Evolutionary conservation across 331 rosid genomes (phyloP), one percentile per base, ranked within the genome.

Genomic region (Malus hybrid): DNA sequence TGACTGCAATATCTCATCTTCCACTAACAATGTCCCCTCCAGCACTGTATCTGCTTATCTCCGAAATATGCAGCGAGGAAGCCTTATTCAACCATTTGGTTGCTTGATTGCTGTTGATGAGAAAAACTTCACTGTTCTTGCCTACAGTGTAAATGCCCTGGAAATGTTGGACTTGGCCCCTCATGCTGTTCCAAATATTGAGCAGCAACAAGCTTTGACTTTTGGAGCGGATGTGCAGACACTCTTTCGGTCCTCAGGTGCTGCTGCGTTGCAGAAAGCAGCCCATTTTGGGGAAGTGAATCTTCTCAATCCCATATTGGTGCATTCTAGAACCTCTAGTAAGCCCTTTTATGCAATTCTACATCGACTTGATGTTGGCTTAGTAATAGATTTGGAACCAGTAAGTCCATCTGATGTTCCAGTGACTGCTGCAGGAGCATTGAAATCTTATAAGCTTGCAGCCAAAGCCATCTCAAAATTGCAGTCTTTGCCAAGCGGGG

Each of bases 121-220:
- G 31, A 34, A 78, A 48, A 84, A 62, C 67, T 76, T 84, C 16
- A 36, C 77, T 3, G 85, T 84, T 60, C 72, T 84, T 61, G 85
- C 85, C 5, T 84, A 71, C 61, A 84, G 88, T 34, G 81, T 62
- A 81, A 84, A 84, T 81, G 83, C 83, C 48, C 83, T 75, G 0
- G 88, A 84, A 59, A 84, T 84, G 83, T 76, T 84, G 79, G 88
- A 84, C 79, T 63, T 84, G 71, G 81, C 88, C 73, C 83, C 85
- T 15, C 85, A 77, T 54, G 83, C 88, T 7, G 88, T 81, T 76
- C 83, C 88, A 24, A 84, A 34, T 60, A 84, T 81, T 7, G 83
- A 71, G 59, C 83, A 84, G 77, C 66, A 72, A 81, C 83, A 84
- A 46, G 81, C 85, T 67, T 69, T 84, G 64, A 78, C 79, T 56